Base-by-base conservation (phyloP, 2,329 filamentous ascomycete species). In the Amauroascus niger region DNA sequence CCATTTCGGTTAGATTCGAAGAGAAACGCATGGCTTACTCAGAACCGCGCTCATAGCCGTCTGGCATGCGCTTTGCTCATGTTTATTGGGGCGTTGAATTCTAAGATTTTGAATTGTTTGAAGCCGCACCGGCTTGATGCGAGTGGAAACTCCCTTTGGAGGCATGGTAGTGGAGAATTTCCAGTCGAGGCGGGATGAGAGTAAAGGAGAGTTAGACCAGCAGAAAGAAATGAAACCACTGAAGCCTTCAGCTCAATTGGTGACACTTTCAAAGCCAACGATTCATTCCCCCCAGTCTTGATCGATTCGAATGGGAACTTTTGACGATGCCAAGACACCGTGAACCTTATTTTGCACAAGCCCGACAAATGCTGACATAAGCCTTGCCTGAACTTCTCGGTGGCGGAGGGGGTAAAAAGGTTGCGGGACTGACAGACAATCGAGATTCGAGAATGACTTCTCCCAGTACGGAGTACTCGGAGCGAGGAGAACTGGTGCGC, bases 1-100 rank as follows among this genome's bases (percentile, higher is more conserved):
- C 24, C 14, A 45, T 45, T 13, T 16, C 9, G 35, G 20, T 20
- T 7, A 22, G n/a, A 18, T 6, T 7, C 18, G 22, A 35, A 32
- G n/a, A n/a, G n/a, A n/a, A 45, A 35, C 4, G 16, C 33, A 5
- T 20, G 18, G 22, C 51, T 49, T 78, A 86, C 82, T 81, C 63
- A 86, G 68, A 62, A 86, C 79, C 50, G 80, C 78, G 49, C 76
- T 77, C 84, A 87, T 86, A 43, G 83, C 73, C 14, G 77, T 76
- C 48, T 84, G 66, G 64, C 84, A 87, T 52, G 83, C 79, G 65
- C 84, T 85, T 58, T 71, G 69, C 62, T 82, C 76, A 59, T 78
- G 71, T 61, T 78, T 74, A 62, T 85, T 82, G 48, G 83, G 82
- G 60, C 78, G 75, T 60, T 80, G 78, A 48, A 87, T 77, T 62